These are phyloP conservation scores for Fusarium armeniacum DNA, from an alignment of 2,329 filamentous ascomycete species.

Conservation along the genomic window DNA sequence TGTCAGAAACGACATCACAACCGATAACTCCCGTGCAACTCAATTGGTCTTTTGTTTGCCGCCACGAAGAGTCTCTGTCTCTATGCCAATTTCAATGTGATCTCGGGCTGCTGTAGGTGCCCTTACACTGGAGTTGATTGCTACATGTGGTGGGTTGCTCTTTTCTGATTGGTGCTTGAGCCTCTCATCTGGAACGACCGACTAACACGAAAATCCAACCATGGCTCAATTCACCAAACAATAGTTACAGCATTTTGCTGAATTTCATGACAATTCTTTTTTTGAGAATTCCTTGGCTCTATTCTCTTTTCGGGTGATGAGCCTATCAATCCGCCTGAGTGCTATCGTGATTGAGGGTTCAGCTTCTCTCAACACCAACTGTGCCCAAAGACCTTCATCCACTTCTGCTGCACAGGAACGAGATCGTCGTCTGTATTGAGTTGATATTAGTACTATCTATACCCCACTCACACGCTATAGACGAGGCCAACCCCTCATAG, in stretches of 20 bases:
- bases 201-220: conserved; percentile 38
- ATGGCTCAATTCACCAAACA: conserved; percentile 13
- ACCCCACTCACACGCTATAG: conserved; percentile 44
- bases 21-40: conserved; percentile 32
- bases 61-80: background rate
- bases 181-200: conserved; percentile 27
- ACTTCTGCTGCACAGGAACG: conserved; percentile 15
- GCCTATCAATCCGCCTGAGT: background rate
- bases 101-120: conserved; percentile 6
- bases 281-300: accelerated
- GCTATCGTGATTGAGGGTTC: too few relatives aligned
- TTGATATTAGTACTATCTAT: conserved; percentile 14
- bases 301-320: background rate
- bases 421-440: conserved; percentile 28
- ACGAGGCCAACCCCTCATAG: conserved; percentile 40
- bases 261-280: background rate
- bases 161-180: conserved; percentile 41
- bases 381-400: background rate
- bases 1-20: background rate
- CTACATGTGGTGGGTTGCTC: conserved; percentile 47
- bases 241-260: background rate
- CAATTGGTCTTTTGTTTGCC: conserved; percentile 7
- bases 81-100: conserved; percentile 15
- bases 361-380: background rate
- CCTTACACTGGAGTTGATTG: conserved; percentile 40